phyloP scores from a whole-genome alignment of 192 early-diverging fungal genomes.

The Allomyces arbusculus region DNA sequence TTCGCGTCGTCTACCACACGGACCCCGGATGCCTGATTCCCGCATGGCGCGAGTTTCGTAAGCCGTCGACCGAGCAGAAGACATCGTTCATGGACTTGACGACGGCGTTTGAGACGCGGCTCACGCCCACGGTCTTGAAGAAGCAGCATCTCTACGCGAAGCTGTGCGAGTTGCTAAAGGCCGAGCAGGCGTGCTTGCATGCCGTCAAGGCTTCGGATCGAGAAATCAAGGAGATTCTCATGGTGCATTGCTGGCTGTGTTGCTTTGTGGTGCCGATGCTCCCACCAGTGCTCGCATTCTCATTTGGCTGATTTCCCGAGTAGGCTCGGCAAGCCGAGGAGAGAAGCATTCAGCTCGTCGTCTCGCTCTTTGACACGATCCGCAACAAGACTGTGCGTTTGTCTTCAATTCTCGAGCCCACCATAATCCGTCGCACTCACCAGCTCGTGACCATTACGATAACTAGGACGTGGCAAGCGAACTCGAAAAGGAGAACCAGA shows the following conservation, averaged over 20 bases:
- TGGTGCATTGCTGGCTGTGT: too few relatives aligned
- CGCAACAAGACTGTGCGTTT: constrained; percentile 24
- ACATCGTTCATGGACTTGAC: constrained; percentile 17
- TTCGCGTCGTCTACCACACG: constrained; percentile 27
- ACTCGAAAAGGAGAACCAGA: constrained; percentile 21
- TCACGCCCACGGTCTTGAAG: constrained; percentile 25
- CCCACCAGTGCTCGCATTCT: too few relatives aligned
- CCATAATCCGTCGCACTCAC: too few relatives aligned
- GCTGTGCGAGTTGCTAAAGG: constrained; percentile 17
- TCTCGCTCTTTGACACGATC: constrained; percentile 34
- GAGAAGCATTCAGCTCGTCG: constrained; percentile 18
- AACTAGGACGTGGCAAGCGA: constrained; percentile 6
- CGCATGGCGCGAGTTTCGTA: constrained; percentile 27
- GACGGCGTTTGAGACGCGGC: constrained; percentile 14
- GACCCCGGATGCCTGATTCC: constrained; percentile 25
- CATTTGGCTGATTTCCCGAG: not conserved
- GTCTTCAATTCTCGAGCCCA: not conserved
- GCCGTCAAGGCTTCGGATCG: constrained; percentile 24
- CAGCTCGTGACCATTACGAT: constrained; percentile 3
- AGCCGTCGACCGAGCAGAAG: constrained; percentile 31
- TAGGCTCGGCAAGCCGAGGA: constrained; percentile 20
- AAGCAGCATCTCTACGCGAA: constrained; percentile 30
- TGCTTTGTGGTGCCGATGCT: too few relatives aligned
- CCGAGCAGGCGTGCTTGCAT: constrained; percentile 21
- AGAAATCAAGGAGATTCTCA: constrained; percentile 26